Base-by-base conservation (phyloP, 108 stramenopile genomes). In the Chaetoceros muelleri region DNA sequence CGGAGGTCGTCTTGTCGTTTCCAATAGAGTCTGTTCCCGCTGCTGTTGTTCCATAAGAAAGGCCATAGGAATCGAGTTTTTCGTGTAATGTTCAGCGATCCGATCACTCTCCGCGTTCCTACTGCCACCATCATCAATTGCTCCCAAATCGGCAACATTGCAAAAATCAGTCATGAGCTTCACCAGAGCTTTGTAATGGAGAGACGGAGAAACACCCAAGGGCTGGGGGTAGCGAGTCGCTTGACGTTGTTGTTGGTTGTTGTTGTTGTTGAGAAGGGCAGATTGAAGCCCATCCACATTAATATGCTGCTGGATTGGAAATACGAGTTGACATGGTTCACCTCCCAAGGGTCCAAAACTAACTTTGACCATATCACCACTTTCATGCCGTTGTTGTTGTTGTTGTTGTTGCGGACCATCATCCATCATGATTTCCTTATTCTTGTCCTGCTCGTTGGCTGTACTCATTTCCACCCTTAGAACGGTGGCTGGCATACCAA, bases 161-260 rank as follows among this genome's bases (percentile, higher is more conserved):
- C 60, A 55, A 70, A 84, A 90, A 3, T 55, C 55, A 18, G 65
- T 55, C 46, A 90, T 23, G 44, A 90, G 53, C 19, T 53, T 60
- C 1, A 76, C 27, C 7, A 90, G 57, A 27, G 65, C 61, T 55
- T 79, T 79, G 67, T 82, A 90, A 56, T 85, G 82, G 18, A 90
- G 69, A 1, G 74, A 52, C 0, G 88, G 88, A 16, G 63, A 31
- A 18, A 82, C 69, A 0, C 24, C 0, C 1, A 30, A 25, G 1
- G 52, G 48, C 48, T 49, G 13, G 7, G 8, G 5, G n/a, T n/a
- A n/a, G n/a, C n/a, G n/a, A n/a, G n/a, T n/a, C n/a, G n/a, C n/a
- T n/a, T n/a, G n/a, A n/a, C n/a, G n/a, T n/a, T n/a, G n/a, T n/a
- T n/a, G n/a, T n/a, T n/a, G n/a, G n/a, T n/a, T n/a, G n/a, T n/a